Conservation (phyloP, 192 early-diverging fungal species). For the Mortierella claussenii region DNA sequence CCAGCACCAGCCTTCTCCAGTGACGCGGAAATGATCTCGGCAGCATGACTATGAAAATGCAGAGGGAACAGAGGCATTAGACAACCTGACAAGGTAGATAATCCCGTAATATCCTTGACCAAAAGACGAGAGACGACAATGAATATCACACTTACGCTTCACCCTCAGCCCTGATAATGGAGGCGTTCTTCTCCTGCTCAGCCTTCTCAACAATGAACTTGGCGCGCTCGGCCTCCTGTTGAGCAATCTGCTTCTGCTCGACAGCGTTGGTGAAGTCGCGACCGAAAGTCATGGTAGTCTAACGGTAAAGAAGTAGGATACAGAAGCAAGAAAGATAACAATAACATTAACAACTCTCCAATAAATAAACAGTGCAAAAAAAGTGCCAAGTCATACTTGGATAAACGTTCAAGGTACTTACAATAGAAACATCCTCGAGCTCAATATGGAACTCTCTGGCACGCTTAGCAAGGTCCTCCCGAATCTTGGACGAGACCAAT, state of each 20-base stretch:
- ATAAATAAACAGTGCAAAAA: neutral
- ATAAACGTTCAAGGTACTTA: constrained; percentile 55
- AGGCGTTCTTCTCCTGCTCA: constrained; percentile 97
- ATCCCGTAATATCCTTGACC: neutral
- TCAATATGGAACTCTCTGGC: constrained; percentile 96
- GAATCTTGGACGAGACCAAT: constrained; percentile 89
- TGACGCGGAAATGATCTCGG: constrained; percentile 90
- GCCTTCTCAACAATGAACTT: constrained; percentile 98
- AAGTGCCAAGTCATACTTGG: neutral
- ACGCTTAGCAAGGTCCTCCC: constrained; percentile 92
- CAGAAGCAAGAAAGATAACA: neutral
- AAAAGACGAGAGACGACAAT: constrained; percentile 14
- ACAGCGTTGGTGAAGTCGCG: constrained; percentile 99
- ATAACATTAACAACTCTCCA: neutral
- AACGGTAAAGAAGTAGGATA: neutral
- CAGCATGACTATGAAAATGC: constrained; percentile 66
- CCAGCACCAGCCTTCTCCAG: constrained; percentile 93
- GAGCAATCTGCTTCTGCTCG: constrained; percentile 98
- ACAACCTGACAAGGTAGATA: too few species aligned
- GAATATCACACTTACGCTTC: constrained; percentile 71
- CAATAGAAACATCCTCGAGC: constrained; percentile 98
- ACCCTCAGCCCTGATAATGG: constrained; percentile 98
- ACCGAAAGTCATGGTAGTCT: constrained; percentile 99
- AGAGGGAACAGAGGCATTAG: too few species aligned
- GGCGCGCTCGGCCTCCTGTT: constrained; percentile 99